A percentile compares a stretch with the other conserved stretches of the same genome.
Evolutionary conservation across 2,329 filamentous ascomycete genomes (phyloP).

Genomic region (Zopfia rhizophila): DNA sequence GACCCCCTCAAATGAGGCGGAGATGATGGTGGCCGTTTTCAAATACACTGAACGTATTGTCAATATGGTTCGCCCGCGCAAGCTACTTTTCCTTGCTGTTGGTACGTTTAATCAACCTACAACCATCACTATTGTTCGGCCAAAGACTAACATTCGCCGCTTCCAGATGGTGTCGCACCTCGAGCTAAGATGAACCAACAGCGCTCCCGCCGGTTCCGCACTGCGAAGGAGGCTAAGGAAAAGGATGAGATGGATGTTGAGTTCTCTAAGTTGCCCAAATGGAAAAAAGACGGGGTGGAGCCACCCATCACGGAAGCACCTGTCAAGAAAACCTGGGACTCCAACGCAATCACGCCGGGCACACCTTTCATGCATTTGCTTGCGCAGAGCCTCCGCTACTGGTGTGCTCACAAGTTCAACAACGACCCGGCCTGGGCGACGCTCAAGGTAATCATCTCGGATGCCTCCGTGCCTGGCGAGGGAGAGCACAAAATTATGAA

Average conservation of each 20-base stretch:
- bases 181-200: conserved; percentile 99
- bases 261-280: conserved; percentile 83
- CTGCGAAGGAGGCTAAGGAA: conserved; percentile 92
- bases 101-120: conserved; percentile 64
- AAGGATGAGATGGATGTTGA: conserved; percentile 93
- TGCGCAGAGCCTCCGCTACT: conserved; percentile 89
- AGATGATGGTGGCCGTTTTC: conserved; percentile 99
- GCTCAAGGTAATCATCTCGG: conserved; percentile 97
- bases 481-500: conserved; percentile 99
- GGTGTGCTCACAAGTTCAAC: conserved; percentile 97
- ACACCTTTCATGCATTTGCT: conserved; percentile 99
- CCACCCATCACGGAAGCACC: conserved; percentile 70
- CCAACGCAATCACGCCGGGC: conserved; percentile 88
- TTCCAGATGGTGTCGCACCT: conserved; percentile 88
- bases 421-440: conserved; percentile 92
- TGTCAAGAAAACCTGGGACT: conserved; percentile 92
- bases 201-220: conserved; percentile 92
- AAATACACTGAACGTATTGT: conserved; percentile 98
- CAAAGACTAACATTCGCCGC: conserved; percentile 11
- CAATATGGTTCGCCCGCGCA: conserved; percentile 97
- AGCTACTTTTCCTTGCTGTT: conserved; percentile 96
- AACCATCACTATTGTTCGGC: too few relatives aligned
- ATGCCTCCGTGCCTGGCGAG: conserved; percentile 96
- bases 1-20: conserved; percentile 90
- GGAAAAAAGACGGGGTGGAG: conserved; percentile 68